Evolutionary conservation across 2,329 filamentous ascomycete species (phyloP).

Genomic region (Keithomyces neogunnii): DNA sequence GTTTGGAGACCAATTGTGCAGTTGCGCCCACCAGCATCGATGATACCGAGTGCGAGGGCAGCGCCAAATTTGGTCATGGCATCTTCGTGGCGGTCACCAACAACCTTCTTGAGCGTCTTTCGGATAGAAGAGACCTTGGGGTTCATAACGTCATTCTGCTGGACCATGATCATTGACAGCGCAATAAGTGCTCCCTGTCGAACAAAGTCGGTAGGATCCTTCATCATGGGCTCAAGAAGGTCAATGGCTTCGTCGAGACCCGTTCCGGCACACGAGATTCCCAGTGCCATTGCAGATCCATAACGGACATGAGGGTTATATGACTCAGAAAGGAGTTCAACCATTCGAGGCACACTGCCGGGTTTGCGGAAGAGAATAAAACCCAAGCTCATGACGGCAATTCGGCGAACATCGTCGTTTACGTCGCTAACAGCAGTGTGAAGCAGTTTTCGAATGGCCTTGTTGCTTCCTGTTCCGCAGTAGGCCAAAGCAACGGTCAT

Average conservation of each 20-base stretch:
- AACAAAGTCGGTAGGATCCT: constrained; percentile 97
- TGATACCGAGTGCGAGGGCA: constrained; percentile 88
- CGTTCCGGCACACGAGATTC: constrained; percentile 95
- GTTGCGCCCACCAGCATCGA: constrained; percentile 95
- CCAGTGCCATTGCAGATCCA: constrained; percentile 94
- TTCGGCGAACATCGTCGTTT: constrained; percentile 91
- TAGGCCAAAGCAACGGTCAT: constrained; percentile 98
- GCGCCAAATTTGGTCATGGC: constrained; percentile 99
- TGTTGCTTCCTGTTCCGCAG: constrained; percentile 96
- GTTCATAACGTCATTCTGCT: constrained; percentile 98
- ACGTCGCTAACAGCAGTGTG: constrained; percentile 97
- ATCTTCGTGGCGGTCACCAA: constrained; percentile 92
- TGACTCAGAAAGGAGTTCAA: constrained; percentile 93
- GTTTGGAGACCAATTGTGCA: constrained; percentile 98
- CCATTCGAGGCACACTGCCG: constrained; percentile 94
- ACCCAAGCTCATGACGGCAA: constrained; percentile 94
- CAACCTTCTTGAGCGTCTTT: constrained; percentile 89
- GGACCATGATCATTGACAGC: constrained; percentile 96
- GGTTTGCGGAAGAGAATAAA: constrained; percentile 99
- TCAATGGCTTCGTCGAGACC: constrained; percentile 95
- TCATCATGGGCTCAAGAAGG: constrained; percentile 96
- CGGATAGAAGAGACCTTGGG: constrained; percentile 87
- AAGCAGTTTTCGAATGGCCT: constrained; percentile 90
- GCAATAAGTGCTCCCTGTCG: constrained; percentile 92
- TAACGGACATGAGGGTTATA: constrained; percentile 99